Evolutionary conservation across 345 rosid species (phyloP).

Genomic region (Arabidopsis suecica): DNA sequence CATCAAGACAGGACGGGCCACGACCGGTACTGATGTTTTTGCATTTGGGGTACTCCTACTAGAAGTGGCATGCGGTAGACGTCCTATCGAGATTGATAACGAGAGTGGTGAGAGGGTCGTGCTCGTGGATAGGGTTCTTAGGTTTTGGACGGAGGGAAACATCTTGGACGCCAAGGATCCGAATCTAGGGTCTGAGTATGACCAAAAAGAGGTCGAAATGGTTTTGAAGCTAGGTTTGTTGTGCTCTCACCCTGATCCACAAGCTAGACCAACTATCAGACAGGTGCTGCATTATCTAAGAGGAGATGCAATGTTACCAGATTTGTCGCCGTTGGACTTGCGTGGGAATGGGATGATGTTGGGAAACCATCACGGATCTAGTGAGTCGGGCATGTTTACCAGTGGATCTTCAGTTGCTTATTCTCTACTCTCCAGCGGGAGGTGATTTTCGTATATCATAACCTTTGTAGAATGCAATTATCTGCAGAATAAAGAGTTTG

Average conservation of each 20-base stretch:
- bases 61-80: conserved; percentile 74
- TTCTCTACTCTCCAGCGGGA: conserved; percentile 60
- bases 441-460: conserved; percentile 35
- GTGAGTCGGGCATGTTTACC: conserved; percentile 35
- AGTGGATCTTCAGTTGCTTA: conserved; percentile 43
- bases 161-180: conserved; percentile 62
- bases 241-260: conserved; percentile 58
- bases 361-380: conserved; percentile 38
- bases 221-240: conserved; percentile 69
- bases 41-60: conserved; percentile 85
- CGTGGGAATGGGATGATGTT: conserved; percentile 39
- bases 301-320: conserved; percentile 54
- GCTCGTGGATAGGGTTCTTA: conserved; percentile 75
- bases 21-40: conserved; percentile 66
- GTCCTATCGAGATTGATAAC: conserved; percentile 49
- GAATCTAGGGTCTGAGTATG: conserved; percentile 35
- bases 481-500: neutral
- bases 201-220: conserved; percentile 52
- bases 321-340: conserved; percentile 35
- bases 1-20: conserved; percentile 68
- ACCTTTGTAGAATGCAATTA: neutral
- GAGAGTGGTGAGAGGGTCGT: conserved; percentile 11
- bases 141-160: conserved; percentile 50
- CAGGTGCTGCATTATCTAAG: conserved; percentile 63
- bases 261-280: conserved; percentile 64